These are phyloP conservation scores for Sclerotinia glacialis DNA, from an alignment of 2,329 filamentous ascomycete genomes.

Conservation along the genomic window DNA sequence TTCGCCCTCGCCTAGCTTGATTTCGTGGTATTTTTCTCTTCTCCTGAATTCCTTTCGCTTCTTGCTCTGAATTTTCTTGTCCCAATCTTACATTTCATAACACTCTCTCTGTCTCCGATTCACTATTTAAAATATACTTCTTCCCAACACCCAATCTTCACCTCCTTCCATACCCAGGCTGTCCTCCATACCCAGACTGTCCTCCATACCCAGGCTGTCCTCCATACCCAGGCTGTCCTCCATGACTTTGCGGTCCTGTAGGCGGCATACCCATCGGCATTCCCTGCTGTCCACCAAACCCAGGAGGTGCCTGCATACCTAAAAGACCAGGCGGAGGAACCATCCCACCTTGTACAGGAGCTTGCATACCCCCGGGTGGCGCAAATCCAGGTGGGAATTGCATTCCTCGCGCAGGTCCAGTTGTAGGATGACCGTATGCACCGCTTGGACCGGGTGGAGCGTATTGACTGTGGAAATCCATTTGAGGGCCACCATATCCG, in stretches of 20 bases:
- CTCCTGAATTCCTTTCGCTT: neutral
- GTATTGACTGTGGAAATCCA: constrained; percentile 44
- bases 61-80: too few relatives aligned
- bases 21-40: constrained; percentile 8
- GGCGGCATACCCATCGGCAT: constrained; percentile 36
- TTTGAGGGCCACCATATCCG: constrained; percentile 63
- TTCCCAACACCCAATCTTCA: neutral
- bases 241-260: constrained; percentile 29
- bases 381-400: constrained; percentile 46
- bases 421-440: constrained; percentile 4
- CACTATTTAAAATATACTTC: neutral
- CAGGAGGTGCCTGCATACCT: constrained; percentile 36
- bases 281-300: constrained; percentile 31
- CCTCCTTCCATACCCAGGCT: constrained; percentile 22
- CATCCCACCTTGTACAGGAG: neutral
- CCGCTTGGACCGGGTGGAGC: constrained; percentile 44
- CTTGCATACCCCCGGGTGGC: constrained; percentile 9
- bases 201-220: constrained; percentile 29
- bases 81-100: neutral
- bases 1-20: neutral
- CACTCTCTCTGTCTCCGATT: too few relatives aligned
- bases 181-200: constrained; percentile 29
- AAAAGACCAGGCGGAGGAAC: constrained; percentile 16
- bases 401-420: neutral
- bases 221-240: constrained; percentile 25